Percentiles rank a stretch among this genome's conserved stretches.
phyloP scores from a whole-genome alignment of 495 filamentous ascomycete species.

The Durotheca rogersii region DNA sequence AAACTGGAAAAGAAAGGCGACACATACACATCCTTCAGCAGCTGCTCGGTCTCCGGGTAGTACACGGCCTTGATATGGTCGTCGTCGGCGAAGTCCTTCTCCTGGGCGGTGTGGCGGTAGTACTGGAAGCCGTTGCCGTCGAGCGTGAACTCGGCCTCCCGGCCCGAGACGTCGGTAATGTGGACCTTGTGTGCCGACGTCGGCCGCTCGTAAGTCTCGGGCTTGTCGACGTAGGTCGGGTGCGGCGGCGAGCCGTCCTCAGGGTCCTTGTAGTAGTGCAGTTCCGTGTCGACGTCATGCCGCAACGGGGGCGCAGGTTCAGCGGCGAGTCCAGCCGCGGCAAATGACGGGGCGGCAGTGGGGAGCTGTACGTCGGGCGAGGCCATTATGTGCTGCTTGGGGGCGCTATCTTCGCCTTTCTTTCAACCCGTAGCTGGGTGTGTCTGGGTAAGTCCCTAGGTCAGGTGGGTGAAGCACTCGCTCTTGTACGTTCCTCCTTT shows the following conservation, averaged over 20 bases:
- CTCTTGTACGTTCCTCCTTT: not conserved
- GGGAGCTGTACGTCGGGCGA: constrained; percentile 33
- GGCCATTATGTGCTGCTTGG: constrained; percentile 34
- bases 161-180: constrained; percentile 43
- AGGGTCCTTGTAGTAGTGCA: constrained; percentile 62
- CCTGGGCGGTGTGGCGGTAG: constrained; percentile 43
- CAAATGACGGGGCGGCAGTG: constrained; percentile 19
- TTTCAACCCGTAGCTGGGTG: too few relatives aligned
- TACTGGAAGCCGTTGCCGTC: constrained; percentile 48
- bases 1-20: too few relatives aligned
- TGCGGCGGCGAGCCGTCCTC: constrained; percentile 58
- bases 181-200: constrained; percentile 37
- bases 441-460: too few relatives aligned
- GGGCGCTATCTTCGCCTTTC: too few relatives aligned
- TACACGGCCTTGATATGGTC: constrained; percentile 65
- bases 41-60: constrained; percentile 65
- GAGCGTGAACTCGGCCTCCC: constrained; percentile 42
- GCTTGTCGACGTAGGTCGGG: constrained; percentile 50
- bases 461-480: not conserved
- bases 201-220: constrained; percentile 54
- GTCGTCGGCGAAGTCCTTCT: constrained; percentile 68
- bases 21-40: constrained; percentile 65
- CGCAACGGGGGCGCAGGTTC: not conserved
- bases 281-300: constrained; percentile 53
- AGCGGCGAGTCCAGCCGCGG: constrained; percentile 8